These are phyloP conservation scores for Globisporangium barbulae DNA, from an alignment of 352 stramenopile species.

Conservation along the genomic window DNA sequence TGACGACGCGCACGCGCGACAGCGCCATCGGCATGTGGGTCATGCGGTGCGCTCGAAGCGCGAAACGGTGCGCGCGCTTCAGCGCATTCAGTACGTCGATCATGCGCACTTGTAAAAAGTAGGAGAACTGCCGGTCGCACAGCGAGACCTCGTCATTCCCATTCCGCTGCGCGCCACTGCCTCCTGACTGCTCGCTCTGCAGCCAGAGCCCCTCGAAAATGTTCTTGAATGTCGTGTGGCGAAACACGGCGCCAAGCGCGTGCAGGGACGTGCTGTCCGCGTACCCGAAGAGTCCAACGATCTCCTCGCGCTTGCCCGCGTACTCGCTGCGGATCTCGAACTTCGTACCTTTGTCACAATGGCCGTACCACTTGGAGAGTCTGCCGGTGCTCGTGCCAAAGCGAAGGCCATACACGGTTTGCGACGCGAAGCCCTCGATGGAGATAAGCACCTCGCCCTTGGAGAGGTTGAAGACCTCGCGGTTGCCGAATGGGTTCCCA, in stretches of 20 bases:
- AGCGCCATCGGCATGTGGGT: constrained; percentile 27
- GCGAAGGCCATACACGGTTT: constrained; percentile 64
- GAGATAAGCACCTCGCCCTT: constrained; percentile 56
- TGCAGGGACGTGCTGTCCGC: constrained; percentile 62
- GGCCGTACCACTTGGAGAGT: constrained; percentile 76
- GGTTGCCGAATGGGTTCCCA: constrained; percentile 67
- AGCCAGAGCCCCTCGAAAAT: constrained; percentile 82
- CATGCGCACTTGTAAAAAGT: constrained; percentile 76
- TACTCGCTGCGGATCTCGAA: constrained; percentile 67
- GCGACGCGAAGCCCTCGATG: constrained; percentile 70
- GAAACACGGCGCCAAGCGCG: constrained; percentile 58
- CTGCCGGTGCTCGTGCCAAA: constrained; percentile 54
- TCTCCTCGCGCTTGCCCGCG: constrained; percentile 50
- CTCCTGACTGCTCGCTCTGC: constrained; percentile 18
- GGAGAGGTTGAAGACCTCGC: constrained; percentile 53
- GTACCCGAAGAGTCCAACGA: constrained; percentile 66
- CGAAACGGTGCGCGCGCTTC: constrained; percentile 57
- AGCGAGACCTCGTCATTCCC: constrained; percentile 26
- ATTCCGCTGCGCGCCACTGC: constrained; percentile 6
- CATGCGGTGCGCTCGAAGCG: constrained; percentile 41
- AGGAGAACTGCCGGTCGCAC: constrained; percentile 71
- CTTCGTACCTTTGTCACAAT: constrained; percentile 60
- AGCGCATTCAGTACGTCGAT: constrained; percentile 65
- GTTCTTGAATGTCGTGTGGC: constrained; percentile 64
- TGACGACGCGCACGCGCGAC: constrained; percentile 45